Base-by-base conservation (phyloP, 2,329 filamentous ascomycete species). In the Neonectria coccinea region DNA sequence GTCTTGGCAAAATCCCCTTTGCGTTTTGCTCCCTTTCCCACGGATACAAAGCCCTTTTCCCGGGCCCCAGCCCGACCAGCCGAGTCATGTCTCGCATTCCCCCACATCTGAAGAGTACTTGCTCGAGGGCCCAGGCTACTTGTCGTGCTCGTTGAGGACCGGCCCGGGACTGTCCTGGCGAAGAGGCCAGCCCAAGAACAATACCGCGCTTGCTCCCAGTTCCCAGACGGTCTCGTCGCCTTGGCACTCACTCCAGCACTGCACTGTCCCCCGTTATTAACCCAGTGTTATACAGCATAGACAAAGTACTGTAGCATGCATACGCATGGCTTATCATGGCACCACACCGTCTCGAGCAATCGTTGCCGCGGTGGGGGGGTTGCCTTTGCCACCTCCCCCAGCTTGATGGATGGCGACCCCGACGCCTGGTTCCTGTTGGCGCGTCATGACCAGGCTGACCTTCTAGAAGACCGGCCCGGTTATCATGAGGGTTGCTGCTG, bases 1-100 rank as follows among this genome's bases (percentile, higher is more conserved):
- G 39, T 64, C 61, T 64, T 64, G 61, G 61, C 61, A 59, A 20
- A 52, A 45, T 39, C 45, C 41, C 41, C 27, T 45, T 31, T 25
- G n/a, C 25, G 25, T 20, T 56, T 52, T 44, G 25, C 39, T 54
- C 59, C 51, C 55, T 11, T 25, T 44, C 16, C 52, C 31, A 42
- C 39, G 25, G 25, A 25, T 25, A 25, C 25, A 25, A 42, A 18
- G 39, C n/a, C n/a, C n/a, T 18, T 41, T 41, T 41, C 9, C 39
- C n/a, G 16, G n/a, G 8, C 22, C 20, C 47, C 16, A 50, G 31
- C 50, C 48, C 56, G 56, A 57, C 55, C 65, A 62, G 64, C 68
- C 70, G 70, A 72, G 70, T 73, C 70, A 72, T 72, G 67, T 31
- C 52, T 60, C 52, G 25, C 62, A 52, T 62, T 71, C 70, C 70